Evolutionary conservation across 495 filamentous ascomycete species (phyloP).

Genomic region (Talaromyces borbonicus): DNA sequence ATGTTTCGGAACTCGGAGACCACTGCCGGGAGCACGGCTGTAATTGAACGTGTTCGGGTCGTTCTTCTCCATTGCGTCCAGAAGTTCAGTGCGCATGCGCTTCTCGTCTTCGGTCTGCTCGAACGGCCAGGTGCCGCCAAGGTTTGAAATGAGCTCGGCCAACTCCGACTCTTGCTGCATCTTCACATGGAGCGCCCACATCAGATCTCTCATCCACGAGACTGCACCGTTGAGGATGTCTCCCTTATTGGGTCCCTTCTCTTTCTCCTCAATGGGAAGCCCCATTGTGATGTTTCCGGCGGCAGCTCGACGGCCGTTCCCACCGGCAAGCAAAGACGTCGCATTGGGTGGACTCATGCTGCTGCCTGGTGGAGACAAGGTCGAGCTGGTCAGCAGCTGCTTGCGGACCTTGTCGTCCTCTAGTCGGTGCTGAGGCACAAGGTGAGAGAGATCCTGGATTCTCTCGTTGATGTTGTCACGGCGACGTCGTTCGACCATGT

Average conservation of each 20-base stretch:
- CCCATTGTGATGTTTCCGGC: conserved; percentile 85
- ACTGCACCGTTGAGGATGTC: conserved; percentile 97
- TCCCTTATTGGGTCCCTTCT: conserved; percentile 97
- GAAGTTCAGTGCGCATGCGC: conserved; percentile 86
- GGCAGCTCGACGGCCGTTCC: conserved; percentile 67
- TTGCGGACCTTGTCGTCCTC: conserved; percentile 97
- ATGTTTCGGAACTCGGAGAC: conserved; percentile 83
- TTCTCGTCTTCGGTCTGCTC: conserved; percentile 85
- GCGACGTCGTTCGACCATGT: conserved; percentile 86
- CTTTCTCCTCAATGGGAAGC: conserved; percentile 88
- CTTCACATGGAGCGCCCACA: conserved; percentile 89
- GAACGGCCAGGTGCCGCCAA: conserved; percentile 68
- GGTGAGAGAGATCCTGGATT: conserved; percentile 88
- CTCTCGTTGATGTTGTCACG: conserved; percentile 98
- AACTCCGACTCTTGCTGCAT: conserved; percentile 82
- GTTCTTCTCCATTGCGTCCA: conserved; percentile 73
- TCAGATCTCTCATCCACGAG: conserved; percentile 91
- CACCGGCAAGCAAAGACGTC: conserved; percentile 82
- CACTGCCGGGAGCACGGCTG: conserved; percentile 71
- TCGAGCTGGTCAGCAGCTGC: conserved; percentile 80
- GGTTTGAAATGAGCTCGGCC: conserved; percentile 55
- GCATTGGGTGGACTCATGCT: conserved; percentile 54
- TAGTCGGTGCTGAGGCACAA: conserved; percentile 84
- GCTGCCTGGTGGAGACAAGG: conserved; percentile 66
- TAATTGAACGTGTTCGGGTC: conserved; percentile 65